Percentiles rank a stretch among this genome's conserved stretches.
Evolutionary conservation across 495 filamentous ascomycete species (phyloP).

Genomic region (Aspergillus mulundensis): DNA sequence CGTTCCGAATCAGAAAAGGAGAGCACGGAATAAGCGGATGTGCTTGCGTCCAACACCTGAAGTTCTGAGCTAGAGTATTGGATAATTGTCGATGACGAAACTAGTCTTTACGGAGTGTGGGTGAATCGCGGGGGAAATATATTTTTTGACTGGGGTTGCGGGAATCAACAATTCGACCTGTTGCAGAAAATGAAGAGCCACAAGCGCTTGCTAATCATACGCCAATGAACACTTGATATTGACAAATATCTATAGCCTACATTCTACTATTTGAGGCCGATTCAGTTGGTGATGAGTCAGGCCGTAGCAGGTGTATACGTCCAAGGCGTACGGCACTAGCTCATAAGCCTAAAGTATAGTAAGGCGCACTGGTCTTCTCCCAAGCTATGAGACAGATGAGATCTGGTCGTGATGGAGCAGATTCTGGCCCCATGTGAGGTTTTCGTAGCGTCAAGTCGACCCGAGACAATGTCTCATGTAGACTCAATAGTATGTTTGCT

Average conservation of each 20-base stretch:
- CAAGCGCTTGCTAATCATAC: too few species aligned
- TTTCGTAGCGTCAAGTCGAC: background rate
- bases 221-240: too few species aligned
- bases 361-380: too few species aligned
- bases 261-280: background rate
- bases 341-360: too few species aligned
- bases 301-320: too few species aligned
- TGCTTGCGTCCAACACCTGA: background rate
- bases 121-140: background rate
- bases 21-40: background rate
- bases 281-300: background rate
- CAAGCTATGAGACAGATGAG: too few species aligned
- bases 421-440: background rate
- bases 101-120: background rate
- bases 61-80: background rate
- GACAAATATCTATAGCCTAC: too few species aligned
- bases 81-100: background rate
- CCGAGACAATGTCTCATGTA: background rate
- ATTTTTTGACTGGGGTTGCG: background rate
- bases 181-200: too few species aligned
- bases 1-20: slow-evolving; percentile 16
- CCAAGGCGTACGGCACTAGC: too few species aligned
- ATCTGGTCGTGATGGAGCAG: too few species aligned
- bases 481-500: background rate
- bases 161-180: background rate